Conservation (phyloP, 805 yeast genomes). For the Wickerhamomyces subpelliculosus region DNA sequence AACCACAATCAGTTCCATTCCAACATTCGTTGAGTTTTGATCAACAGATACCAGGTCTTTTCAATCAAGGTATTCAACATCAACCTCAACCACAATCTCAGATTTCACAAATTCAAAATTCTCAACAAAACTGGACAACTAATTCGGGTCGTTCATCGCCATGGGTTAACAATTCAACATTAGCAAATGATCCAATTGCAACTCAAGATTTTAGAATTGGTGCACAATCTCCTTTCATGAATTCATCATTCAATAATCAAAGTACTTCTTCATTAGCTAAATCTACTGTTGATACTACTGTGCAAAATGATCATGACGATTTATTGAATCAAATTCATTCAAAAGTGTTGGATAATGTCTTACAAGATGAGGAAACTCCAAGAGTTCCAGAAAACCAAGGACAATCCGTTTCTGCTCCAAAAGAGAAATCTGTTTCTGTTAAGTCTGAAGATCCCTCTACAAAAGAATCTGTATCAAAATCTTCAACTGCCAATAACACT, state of each 20-base stretch:
- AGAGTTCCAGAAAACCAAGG: background rate
- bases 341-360: slow-evolving; percentile 34
- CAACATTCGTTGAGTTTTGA: slow-evolving; percentile 1
- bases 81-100: slow-evolving; percentile 4
- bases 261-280: background rate
- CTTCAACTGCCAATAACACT: background rate
- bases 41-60: slow-evolving; percentile 1
- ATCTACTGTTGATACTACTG: background rate
- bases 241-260: background rate
- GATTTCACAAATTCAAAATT: slow-evolving; percentile 7
- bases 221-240: slow-evolving; percentile 13
- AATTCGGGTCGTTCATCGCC: slow-evolving; percentile 15
- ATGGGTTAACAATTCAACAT: slow-evolving; percentile 10
- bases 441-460: too few species aligned
- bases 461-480: background rate
- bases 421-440: background rate
- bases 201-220: slow-evolving; percentile 7
- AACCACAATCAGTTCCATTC: slow-evolving; percentile 4
- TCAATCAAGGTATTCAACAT: background rate
- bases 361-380: slow-evolving; percentile 22
- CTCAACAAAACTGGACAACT: slow-evolving; percentile 11
- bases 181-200: slow-evolving; percentile 3
- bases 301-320: slow-evolving; percentile 13
- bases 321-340: slow-evolving; percentile 32
- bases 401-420: background rate